Evolutionary conservation across 805 yeast species (phyloP).

Genomic region (Metschnikowia cerradonensis): DNA sequence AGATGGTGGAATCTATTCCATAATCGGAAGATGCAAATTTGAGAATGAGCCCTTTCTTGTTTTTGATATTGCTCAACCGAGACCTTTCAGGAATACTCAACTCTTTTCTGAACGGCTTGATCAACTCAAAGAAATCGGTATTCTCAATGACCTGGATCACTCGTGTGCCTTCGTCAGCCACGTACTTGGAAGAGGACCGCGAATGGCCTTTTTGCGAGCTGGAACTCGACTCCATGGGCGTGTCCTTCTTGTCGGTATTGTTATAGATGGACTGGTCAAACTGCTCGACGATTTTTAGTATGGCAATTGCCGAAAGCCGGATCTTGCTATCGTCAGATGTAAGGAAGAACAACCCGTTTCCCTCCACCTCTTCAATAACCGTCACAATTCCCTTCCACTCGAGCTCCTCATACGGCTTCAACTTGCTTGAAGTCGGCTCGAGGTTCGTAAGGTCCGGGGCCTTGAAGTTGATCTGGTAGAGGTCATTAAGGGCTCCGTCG

Average conservation of each 20-base stretch:
- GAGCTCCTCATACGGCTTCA: conserved; percentile 50
- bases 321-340: conserved; percentile 81
- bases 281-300: conserved; percentile 73
- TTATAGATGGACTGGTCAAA: conserved; percentile 81
- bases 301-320: conserved; percentile 70
- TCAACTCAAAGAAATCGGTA: conserved; percentile 60
- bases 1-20: conserved; percentile 93
- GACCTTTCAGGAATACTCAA: conserved; percentile 75
- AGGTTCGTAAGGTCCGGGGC: conserved; percentile 31
- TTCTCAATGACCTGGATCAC: conserved; percentile 72
- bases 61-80: conserved; percentile 60
- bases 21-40: conserved; percentile 85
- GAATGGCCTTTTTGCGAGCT: conserved; percentile 36
- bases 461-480: conserved; percentile 43
- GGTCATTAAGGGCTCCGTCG: conserved; percentile 37
- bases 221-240: conserved; percentile 19
- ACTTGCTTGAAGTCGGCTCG: conserved; percentile 14
- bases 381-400: conserved; percentile 79
- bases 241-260: conserved; percentile 27
- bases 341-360: conserved; percentile 86
- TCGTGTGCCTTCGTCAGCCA: conserved; percentile 74
- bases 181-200: conserved; percentile 64
- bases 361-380: conserved; percentile 91
- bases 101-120: conserved; percentile 47
- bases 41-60: conserved; percentile 64